These are phyloP conservation scores for Podaxis sp. DNA, from an alignment of 768 basidiomycete genomes.

Conservation along the genomic window DNA sequence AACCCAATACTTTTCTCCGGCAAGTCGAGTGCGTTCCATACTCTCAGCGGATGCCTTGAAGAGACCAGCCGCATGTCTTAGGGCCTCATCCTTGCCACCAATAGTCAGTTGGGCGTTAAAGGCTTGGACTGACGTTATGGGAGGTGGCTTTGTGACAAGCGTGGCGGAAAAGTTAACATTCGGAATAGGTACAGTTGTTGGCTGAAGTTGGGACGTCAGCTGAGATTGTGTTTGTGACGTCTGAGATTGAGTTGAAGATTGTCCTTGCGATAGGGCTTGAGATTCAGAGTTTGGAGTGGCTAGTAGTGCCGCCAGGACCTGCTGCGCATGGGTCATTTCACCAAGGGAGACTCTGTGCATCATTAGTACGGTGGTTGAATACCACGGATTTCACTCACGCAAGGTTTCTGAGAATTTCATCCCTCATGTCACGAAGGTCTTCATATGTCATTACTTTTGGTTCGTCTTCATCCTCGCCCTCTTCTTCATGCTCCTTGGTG, in stretches of 20 bases:
- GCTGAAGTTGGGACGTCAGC: slow-evolving; percentile 14
- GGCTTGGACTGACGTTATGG: slow-evolving; percentile 64
- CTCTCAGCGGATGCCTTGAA: slow-evolving; percentile 70
- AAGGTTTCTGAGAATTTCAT: slow-evolving; percentile 68
- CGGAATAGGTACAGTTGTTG: slow-evolving; percentile 24
- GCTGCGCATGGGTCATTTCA: slow-evolving; percentile 77
- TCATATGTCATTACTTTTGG: slow-evolving; percentile 66
- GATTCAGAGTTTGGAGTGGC: slow-evolving; percentile 25
- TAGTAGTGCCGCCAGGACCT: slow-evolving; percentile 63
- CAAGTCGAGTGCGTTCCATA: slow-evolving; percentile 61
- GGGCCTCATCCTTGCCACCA: slow-evolving; percentile 79
- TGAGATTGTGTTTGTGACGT: slow-evolving; percentile 4
- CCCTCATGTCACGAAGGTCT: slow-evolving; percentile 72
- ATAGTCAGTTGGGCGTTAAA: slow-evolving; percentile 72
- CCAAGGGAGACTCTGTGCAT: slow-evolving; percentile 63
- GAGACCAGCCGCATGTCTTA: slow-evolving; percentile 70
- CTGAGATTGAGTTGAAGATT: neutral
- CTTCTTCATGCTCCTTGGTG: slow-evolving; percentile 27
- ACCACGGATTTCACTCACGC: slow-evolving; percentile 49
- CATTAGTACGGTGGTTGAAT: slow-evolving; percentile 15
- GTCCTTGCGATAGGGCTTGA: slow-evolving; percentile 18
- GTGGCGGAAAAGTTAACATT: slow-evolving; percentile 51
- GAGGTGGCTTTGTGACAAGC: slow-evolving; percentile 62
- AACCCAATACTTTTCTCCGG: slow-evolving; percentile 77
- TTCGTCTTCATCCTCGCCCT: slow-evolving; percentile 26